Base-by-base conservation (phyloP, 495 filamentous ascomycete genomes). In the Aspergillus cristatus region DNA sequence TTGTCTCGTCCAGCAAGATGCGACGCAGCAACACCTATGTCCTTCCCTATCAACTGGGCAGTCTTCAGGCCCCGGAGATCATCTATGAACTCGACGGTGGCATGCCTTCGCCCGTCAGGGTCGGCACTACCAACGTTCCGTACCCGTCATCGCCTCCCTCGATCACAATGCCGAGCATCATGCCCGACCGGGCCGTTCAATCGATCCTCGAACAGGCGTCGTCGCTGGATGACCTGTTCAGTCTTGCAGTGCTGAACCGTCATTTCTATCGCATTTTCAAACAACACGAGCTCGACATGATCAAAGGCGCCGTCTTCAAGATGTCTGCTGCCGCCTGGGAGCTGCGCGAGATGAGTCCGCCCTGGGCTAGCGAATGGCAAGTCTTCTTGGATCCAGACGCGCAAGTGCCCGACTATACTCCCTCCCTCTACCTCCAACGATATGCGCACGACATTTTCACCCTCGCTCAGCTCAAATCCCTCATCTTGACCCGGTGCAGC, bases 301-400 rank as follows among this genome's bases (percentile, higher is more conserved):
- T 81, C 39, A 73, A 72, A 28, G 56, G 55, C n/a, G 60, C 73
- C 1, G 55, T 78, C 1, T 70, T 64, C 39, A 68, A 58, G 38
- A 70, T 70, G 68, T 80, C 74, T 0, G 71, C 76, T n/a, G 63
- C 78, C 1, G 77, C 77, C 2, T 81, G 74, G 75, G 78, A 82
- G 47, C 57, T 78, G 38, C 75, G 76, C 14, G 76, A 82, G 47
- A 74, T 78, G 55, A 75, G 70, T 38, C 69, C 71, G 13, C 75
- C 75, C 0, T 72, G 70, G 52, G 57, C 57, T 26, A 62, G 57
- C n/a, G 55, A 69, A 14, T 60, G 63, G 46, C 62, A 63, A 29
- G 42, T 55, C 14, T 38, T 63, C 10, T 17, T 62, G 12, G 65
- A 75, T 26, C 63, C 63, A 8, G 67, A 66, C 28, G 57, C 62